Base-by-base conservation (phyloP, 345 rosid genomes). In the Populus nigra region DNA sequence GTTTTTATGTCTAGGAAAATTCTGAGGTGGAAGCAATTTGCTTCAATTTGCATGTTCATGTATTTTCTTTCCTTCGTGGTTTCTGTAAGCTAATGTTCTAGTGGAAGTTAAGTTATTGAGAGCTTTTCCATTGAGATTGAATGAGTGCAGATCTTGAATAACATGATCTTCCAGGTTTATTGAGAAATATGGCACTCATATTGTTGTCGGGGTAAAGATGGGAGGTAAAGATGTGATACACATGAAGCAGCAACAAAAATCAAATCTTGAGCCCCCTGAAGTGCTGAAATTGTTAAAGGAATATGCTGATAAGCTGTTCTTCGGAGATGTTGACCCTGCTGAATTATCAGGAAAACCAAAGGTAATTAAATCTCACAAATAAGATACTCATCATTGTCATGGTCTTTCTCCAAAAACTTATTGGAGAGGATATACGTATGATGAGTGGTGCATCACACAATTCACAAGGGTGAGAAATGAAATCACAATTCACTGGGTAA, bases 151-250 rank as follows among this genome's bases (percentile, higher is more conserved):
- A 43, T 77, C 22, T 45, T 73, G 17, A 57, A 55, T 61, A 11
- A 36, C 53, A 49, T 69, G 73, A 31, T 73, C 74, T 77, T 72
- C 67, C 72, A 91, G 98, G 87, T 93, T 93, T 79, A 91, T 93
- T 79, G 96, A 91, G 16, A 93, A 90, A 72, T 93, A 93, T 71
- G 96, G 98, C 65, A 93, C 98, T 70, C 98, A 93, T 65, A 47
- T 93, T 78, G 88, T 93, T 72, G 89, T 86, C 80, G 94, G 98
- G 76, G 94, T 91, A 20, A 88, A 86, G 74, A 88, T 90, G 96
- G 97, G 97, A 73, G 99, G 96, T 68, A 91, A 92, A 87, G 98
- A 93, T 43, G 94, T 90, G 1, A 74, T 92, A 73, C 87, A 90
- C 68, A 36, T 89, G 76, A 96, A 93, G 86, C 98, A 96, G 85